Base-by-base conservation (phyloP, 805 yeast species). In the Starmerella stellata region DNA sequence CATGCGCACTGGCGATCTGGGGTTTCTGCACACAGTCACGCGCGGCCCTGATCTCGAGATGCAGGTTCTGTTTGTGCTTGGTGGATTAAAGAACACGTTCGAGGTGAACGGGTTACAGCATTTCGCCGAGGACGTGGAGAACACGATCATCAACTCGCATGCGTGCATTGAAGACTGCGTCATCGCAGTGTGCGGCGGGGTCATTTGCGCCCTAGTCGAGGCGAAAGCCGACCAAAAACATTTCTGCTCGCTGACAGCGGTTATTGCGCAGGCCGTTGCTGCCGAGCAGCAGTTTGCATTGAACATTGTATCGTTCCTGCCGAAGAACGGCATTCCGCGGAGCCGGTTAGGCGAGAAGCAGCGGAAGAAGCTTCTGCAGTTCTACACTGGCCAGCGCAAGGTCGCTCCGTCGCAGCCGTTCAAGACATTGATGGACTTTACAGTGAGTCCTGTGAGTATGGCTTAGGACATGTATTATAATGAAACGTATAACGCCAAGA, bases 101-200 rank as follows among this genome's bases (percentile, higher is more conserved):
- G 99, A 90, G 54, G 75, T 78, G 2, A 65, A 80, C 62, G 99
- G 99, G 0, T 62, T 90, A 51, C 83, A 80, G 50, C 93, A 82
- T 55, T 87, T 90, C 63, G 92, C 92, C 1, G 60, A 65, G 19
- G 98, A 90, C 56, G 69, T 90, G 39, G 98, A 74, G 58, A 43
- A 64, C 42, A 66, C 90, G 40, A 64, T 85, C 36, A 74, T 73
- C 53, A 52, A 63, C 35, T 71, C 70, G 45, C 43, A 59, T 13
- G 57, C 61, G n/a, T 63, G 74, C 19, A 49, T 49, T 16, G 46
- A 54, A n/a, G 44, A 75, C 23, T 75, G 83, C 49, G 67, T 83
- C 1, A 76, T 82, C 57, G 83, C 79, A 53, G 44, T 45, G 15
- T 75, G 85, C 30, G 85, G 83, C 7, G 87, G 82, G 15, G 72